Evolutionary conservation across 148 eudicot genomes (phyloP).

Genomic region (Rheum nobile): DNA sequence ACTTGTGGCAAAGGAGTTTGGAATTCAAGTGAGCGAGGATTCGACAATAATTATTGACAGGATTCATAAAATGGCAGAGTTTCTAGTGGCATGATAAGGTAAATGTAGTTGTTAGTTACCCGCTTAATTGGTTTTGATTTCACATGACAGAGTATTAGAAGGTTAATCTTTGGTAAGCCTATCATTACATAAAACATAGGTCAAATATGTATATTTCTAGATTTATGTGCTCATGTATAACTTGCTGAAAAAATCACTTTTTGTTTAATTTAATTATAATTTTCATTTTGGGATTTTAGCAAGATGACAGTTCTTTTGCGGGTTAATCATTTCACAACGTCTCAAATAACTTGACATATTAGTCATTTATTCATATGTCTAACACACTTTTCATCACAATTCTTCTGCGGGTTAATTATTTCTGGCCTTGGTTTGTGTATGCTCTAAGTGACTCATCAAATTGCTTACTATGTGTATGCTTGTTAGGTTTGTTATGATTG

Average conservation of each 20-base stretch:
- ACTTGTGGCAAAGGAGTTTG: too few relatives aligned
- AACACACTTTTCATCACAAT: slow-evolving; percentile 85
- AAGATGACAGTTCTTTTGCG: background rate
- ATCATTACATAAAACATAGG: background rate
- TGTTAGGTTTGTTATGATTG: slow-evolving; percentile 86
- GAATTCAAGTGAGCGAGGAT: too few relatives aligned
- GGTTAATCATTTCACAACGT: background rate
- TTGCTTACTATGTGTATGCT: background rate
- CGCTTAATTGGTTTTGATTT: too few relatives aligned
- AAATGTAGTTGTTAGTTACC: too few relatives aligned
- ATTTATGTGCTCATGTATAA: background rate
- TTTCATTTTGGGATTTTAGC: background rate
- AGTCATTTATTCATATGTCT: slow-evolving; percentile 26
- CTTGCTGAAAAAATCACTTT: background rate
- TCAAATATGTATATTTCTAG: background rate
- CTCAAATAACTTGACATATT: background rate
- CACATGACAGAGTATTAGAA: too few relatives aligned
- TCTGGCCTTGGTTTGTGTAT: too few relatives aligned
- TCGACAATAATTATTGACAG: too few relatives aligned
- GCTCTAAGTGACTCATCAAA: background rate
- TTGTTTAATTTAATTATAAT: too few relatives aligned
- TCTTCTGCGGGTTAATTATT: too few relatives aligned
- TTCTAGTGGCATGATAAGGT: too few relatives aligned
- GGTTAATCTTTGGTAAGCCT: background rate
- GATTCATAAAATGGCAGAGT: too few relatives aligned